Evolutionary conservation across 1,284 basidiomycete genomes (phyloP), one percentile per base, ranked within the genome.

Genomic region (Earliella scabrosa): DNA sequence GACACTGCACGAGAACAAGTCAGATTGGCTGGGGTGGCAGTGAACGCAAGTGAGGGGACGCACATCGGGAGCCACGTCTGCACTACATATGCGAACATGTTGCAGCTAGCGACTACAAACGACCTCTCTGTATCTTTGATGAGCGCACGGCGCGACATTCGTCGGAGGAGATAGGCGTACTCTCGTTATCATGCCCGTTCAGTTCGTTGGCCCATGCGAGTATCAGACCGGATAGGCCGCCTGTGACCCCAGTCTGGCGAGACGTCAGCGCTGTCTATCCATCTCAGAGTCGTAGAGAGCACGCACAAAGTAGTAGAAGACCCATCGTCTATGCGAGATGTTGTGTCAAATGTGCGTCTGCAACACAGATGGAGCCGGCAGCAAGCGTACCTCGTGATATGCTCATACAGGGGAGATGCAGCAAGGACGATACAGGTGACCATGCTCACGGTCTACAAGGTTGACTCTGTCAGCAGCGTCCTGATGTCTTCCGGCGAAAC

Each of bases 201-300:
- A 77, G 60, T 61, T 77, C 76, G 46, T 76, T 76, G n/a, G 73
- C 74, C 76, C 75, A 77, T 2, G 75, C 69, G 20, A 77, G 61
- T 20, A 76, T 76, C 18, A 76, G 58, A 4, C 75, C 75, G 0
- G 74, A 74, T 4, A 76, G 56, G 0, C 75, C 75, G 10, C 73
- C 71, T 52, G 60, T 43, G 0, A 63, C 54, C 10, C 56, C 38
- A 8, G 68, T 71, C 68, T 71, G 38, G n/a, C 13, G 18, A 23
- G 24, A 45, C 40, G 6, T 10, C 34, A 23, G 16, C 3, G 3
- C 29, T 3, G 24, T 43, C 27, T n/a, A n/a, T n/a, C 45, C 29
- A 21, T 13, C 9, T 9, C 3, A 5, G n/a, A n/a, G 2, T 0
- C 32, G n/a, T 4, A 20, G 31, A 5, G 45, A 18, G 5, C n/a